Percentiles rank a stretch among this genome's conserved stretches.
These are phyloP conservation scores for Mollisia scopiformis DNA, from an alignment of 2,329 filamentous ascomycete genomes.

Conservation along the genomic window DNA sequence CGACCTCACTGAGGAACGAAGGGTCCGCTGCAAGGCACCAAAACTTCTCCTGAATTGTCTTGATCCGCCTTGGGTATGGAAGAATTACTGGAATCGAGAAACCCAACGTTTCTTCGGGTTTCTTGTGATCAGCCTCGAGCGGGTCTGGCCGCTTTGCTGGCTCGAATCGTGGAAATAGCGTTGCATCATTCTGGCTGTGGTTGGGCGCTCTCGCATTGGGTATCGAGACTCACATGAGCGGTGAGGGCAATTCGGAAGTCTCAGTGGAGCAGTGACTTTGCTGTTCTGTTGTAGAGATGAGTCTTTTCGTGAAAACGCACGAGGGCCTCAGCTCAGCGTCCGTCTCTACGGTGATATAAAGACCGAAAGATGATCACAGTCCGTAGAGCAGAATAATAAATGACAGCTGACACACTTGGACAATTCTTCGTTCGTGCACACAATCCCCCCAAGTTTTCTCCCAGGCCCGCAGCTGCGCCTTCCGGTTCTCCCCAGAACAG, in stretches of 20 bases:
- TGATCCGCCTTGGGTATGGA: slow-evolving; percentile 8
- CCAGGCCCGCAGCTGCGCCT: no score
- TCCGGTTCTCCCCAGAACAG: no score
- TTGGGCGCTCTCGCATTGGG: slow-evolving; percentile 19
- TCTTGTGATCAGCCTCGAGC: slow-evolving; percentile 15
- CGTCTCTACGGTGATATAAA: background rate
- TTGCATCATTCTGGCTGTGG: background rate
- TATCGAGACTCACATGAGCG: slow-evolving; percentile 17
- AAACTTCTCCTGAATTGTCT: slow-evolving; percentile 1
- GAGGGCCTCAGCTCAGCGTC: background rate
- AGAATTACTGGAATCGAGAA: background rate
- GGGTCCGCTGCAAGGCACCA: slow-evolving; percentile 15
- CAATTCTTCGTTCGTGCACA: no score
- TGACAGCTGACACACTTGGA: slow-evolving; percentile 17
- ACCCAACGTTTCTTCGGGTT: slow-evolving; percentile 6
- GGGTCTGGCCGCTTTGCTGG: slow-evolving; percentile 23
- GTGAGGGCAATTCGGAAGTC: slow-evolving; percentile 1
- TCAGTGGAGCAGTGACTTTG: background rate
- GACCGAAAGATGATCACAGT: no score
- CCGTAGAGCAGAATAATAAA: background rate
- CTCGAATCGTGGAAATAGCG: slow-evolving; percentile 20
- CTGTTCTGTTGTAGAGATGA: background rate
- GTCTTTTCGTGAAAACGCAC: background rate
- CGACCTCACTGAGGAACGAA: background rate
- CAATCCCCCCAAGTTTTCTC: no score